A percentile compares a stretch with the other conserved stretches of the same genome.
Conservation (phyloP, 1,139 yeast genomes). For the Debaryomyces fabryi region DNA sequence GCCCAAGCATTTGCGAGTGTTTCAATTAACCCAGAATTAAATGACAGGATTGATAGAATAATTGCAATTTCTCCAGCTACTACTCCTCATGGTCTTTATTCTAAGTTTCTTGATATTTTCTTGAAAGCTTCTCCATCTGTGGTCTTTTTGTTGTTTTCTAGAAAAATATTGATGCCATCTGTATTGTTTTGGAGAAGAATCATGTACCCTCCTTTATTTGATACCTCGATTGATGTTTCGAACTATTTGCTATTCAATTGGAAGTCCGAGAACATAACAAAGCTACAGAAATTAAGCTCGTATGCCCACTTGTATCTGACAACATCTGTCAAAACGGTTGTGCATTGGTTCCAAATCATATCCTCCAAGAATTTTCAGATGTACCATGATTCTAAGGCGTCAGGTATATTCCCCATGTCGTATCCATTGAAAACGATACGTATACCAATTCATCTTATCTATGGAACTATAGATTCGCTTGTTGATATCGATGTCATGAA, state of each 20-base stretch:
- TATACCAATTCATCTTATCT: conserved; percentile 72
- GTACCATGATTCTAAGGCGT: conserved; percentile 64
- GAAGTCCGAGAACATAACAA: conserved; percentile 69
- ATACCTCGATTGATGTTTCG: conserved; percentile 69
- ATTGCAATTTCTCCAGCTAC: conserved; percentile 93
- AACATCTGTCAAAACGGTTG: conserved; percentile 88
- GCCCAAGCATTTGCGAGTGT: conserved; percentile 88
- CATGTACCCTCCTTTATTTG: conserved; percentile 81
- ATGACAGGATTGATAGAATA: conserved; percentile 66
- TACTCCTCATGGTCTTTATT: conserved; percentile 84
- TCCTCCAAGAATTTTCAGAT: conserved; percentile 80
- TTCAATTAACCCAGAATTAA: conserved; percentile 69
- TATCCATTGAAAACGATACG: conserved; percentile 59
- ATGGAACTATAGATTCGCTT: conserved; percentile 79
- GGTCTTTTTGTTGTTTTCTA: conserved; percentile 74
- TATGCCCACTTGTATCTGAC: conserved; percentile 88
- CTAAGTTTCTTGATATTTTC: conserved; percentile 73
- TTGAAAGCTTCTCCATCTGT: conserved; percentile 79
- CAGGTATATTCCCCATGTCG: conserved; percentile 42
- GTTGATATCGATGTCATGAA: conserved; percentile 82
- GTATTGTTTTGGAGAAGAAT: conserved; percentile 82
- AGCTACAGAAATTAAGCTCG: conserved; percentile 71
- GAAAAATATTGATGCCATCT: conserved; percentile 70
- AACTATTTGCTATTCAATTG: conserved; percentile 74
- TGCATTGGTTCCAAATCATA: conserved; percentile 96